Evolutionary conservation across 441 rosid species (phyloP), one percentile per base, ranked within the genome.

Genomic region (Pelargonium cotyledonis): DNA sequence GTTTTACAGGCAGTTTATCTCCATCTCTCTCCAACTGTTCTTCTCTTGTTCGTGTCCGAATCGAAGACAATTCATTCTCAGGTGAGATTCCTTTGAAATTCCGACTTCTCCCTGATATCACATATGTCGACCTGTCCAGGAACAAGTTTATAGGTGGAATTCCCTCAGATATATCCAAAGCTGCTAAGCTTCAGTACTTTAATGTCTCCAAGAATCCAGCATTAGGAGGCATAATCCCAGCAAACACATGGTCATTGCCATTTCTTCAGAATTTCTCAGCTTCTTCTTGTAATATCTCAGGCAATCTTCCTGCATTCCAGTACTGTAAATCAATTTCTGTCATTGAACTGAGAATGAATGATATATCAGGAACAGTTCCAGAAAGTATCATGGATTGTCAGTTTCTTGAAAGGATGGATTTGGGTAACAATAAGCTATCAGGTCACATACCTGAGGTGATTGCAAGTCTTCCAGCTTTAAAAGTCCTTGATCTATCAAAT

Each of bases 251-350:
- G 95, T 88, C 95, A 80, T 57, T 70, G 70, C 82, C 89, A 6
- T 80, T 51, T 74, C 97, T 94, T 67, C 90, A 81, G 61, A 91
- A 89, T 73, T 88, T 94, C 80, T 94, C 97, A 53, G 96, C 93
- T 1, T 81, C 89, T 15, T 79, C 79, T 9, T 91, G 95, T 70
- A 79, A 81, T 61, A 74, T 91, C 76, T 78, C 88, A 2, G 89
- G 97, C 77, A 60, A 43, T 65, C 65, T 94, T 68, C 96, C 96
- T 73, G 72, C 80, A 12, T 83, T 91, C 65, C 58, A 66, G 35
- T 80, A 85, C 63, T 94, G 99, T 85, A 80, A 74, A 63, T 83
- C 84, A 23, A 58, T 87, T 75, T 81, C 82, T 12, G 88, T 81
- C 70, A 75, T 94, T 57, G 99, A 94, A 67, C 65, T 88, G 78